Percentiles rank a stretch among this genome's conserved stretches.
Conservation (phyloP, 2,329 filamentous ascomycete genomes). For the Microcera coccophila region DNA sequence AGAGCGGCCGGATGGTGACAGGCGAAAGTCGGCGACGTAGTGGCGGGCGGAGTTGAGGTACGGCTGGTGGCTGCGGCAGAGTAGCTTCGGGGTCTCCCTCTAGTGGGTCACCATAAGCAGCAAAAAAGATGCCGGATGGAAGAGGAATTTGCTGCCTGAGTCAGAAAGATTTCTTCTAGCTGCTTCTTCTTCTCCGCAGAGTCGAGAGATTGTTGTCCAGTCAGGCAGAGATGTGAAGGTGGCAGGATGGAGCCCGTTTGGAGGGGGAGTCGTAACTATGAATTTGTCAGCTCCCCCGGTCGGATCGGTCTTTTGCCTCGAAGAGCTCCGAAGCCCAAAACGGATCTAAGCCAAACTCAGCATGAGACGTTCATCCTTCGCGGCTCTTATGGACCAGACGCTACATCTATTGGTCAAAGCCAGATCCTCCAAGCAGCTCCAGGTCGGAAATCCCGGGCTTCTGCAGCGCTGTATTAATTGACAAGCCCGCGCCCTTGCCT, state of each 20-base stretch:
- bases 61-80: background rate
- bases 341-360: slow-evolving; percentile 14
- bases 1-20: background rate
- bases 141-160: slow-evolving; percentile 35
- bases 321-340: background rate
- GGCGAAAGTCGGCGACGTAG: background rate
- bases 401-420: slow-evolving; percentile 1
- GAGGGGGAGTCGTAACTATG: slow-evolving; percentile 10
- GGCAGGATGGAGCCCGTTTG: slow-evolving; percentile 15
- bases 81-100: background rate
- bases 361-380: slow-evolving; percentile 3
- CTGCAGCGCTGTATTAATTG: slow-evolving; percentile 21
- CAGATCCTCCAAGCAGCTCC: slow-evolving; percentile 1
- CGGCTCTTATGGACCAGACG: slow-evolving; percentile 9
- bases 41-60: too few relatives aligned
- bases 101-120: background rate
- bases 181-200: slow-evolving; percentile 22
- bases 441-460: slow-evolving; percentile 1
- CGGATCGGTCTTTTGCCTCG: background rate
- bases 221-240: slow-evolving; percentile 5
- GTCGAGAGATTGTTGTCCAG: too few relatives aligned
- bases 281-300: slow-evolving; percentile 25
- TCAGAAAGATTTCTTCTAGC: slow-evolving; percentile 32
- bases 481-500: slow-evolving; percentile 21
- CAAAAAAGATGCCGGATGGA: background rate